Base-by-base conservation (phyloP, 169 alveolate genomes). In the Cryptosporidium tyzzeri region DNA sequence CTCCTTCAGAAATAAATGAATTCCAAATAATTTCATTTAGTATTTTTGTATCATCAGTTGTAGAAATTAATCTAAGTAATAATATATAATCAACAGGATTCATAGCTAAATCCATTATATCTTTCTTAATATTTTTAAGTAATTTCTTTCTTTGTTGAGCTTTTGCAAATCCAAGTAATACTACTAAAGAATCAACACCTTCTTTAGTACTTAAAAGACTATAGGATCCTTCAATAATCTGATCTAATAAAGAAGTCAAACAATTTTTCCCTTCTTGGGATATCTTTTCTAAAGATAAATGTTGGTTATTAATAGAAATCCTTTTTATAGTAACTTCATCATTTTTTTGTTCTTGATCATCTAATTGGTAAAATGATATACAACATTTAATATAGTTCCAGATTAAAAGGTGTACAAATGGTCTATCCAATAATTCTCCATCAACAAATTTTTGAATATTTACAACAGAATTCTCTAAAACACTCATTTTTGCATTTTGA, bases 131-230 rank as follows among this genome's bases (percentile, higher is more conserved):
- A n/a, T 7, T 65, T 26, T 80, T 80, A 8, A 80, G 75, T n/a
- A 80, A 3, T 37, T 80, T 80, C 67, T 80, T 80, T 31, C 75
- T 80, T 39, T 80, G 89, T 65, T 80, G 89, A 80, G 89, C 89
- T 29, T 65, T 80, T 39, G 89, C 71, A 14, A 80, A 41, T 37
- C 89, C 89, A 23, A 80, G 29, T 29, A 80, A 80, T 26, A 80
- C 80, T 8, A 80, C 44, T 10, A 80, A 31, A 21, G 89, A 80
- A 33, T 80, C 75, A 14, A 80, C 89, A 26, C 89, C 89, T 33
- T 80, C 89, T n/a, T 10, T 80, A 12, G 89, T 80, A 29, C 89
- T 80, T 45, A 80, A 29, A 41, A 80, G 75, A 21, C 23, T 21
- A 45, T 80, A 80, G 12, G 68, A 58, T 21, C 89, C 89, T 65